Base-by-base conservation (phyloP, 768 basidiomycete species). In the Dioszegia hungarica region DNA sequence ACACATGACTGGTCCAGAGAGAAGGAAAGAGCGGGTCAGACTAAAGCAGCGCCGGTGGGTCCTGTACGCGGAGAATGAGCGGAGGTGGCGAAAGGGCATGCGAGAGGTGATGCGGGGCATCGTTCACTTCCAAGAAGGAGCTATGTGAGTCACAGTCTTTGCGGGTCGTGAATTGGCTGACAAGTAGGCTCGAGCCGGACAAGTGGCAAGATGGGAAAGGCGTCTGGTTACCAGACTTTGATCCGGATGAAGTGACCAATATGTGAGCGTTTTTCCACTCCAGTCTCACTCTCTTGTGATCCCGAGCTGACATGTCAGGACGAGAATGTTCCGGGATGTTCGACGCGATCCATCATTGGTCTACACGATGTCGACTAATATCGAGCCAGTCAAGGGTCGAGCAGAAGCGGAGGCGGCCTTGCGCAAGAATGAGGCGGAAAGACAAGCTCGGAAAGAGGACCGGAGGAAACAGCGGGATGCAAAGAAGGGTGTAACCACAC, bases 11-110 rank as follows among this genome's bases (percentile, higher is more conserved):
- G 39, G 50, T 22, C 19, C 38, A 22, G 20, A 58, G 31, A 36
- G 57, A 43, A 12, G 44, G 10, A 33, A 43, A 19, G 25, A 31
- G 41, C 28, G 56, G 29, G 19, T 27, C 28, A 46, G 61, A 25
- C 43, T 60, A 40, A 38, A 48, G 19, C 57, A 63, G 44, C 54
- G 60, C 46, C 27, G 38, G 19, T 59, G 51, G 48, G 52, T 59
- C 12, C 45, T 66, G 22, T 58, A 66, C 33, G 49, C 38, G 17
- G 64, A 66, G 45, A 53, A 66, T 54, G 64, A 66, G 41, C 46
- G 64, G 22, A 38, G 64, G 20, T 66, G 60, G 29, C 19, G 64
- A 17, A n/a, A 17, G 14, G 61, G 43, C 17, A 62, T 66, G 64
- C 3, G 40, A 6, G 44, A 25, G n/a, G 9, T 54, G 17, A 58